phyloP scores from a whole-genome alignment of 179 eudicot species.

The Sideroxylon spinosum region DNA sequence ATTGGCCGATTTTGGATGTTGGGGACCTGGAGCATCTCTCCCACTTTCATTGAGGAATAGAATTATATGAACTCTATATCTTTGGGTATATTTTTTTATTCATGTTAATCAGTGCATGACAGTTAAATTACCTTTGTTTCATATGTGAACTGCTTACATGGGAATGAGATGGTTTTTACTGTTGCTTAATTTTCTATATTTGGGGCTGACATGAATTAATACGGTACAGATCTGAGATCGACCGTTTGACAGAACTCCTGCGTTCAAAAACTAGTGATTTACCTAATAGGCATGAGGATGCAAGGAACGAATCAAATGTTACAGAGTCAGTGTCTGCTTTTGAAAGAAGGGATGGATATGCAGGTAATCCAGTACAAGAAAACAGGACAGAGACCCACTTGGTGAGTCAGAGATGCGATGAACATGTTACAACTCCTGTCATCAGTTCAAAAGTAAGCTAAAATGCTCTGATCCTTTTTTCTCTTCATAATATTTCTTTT shows the following conservation, averaged over 20 bases:
- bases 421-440: conserved; percentile 37
- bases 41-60: not conserved
- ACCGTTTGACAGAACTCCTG: conserved; percentile 60
- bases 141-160: not conserved
- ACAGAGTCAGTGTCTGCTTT: conserved; percentile 26
- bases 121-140: not conserved
- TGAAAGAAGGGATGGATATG: conserved; percentile 24
- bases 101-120: not conserved
- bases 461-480: too few relatives aligned
- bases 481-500: too few relatives aligned
- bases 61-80: not conserved
- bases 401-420: conserved; percentile 26
- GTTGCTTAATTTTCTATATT: not conserved
- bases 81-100: not conserved
- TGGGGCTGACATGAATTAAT: conserved; percentile 4
- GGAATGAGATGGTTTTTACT: not conserved
- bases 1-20: not conserved
- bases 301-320: conserved; percentile 25
- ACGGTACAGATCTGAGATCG: conserved; percentile 64
- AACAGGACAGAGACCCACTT: conserved; percentile 24
- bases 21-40: not conserved
- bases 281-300: conserved; percentile 31
- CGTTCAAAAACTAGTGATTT: conserved; percentile 54
- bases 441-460: conserved; percentile 42
- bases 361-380: conserved; percentile 22